Conservation (phyloP, 352 stramenopile genomes). For the Pilasporangium apinafurcum region DNA sequence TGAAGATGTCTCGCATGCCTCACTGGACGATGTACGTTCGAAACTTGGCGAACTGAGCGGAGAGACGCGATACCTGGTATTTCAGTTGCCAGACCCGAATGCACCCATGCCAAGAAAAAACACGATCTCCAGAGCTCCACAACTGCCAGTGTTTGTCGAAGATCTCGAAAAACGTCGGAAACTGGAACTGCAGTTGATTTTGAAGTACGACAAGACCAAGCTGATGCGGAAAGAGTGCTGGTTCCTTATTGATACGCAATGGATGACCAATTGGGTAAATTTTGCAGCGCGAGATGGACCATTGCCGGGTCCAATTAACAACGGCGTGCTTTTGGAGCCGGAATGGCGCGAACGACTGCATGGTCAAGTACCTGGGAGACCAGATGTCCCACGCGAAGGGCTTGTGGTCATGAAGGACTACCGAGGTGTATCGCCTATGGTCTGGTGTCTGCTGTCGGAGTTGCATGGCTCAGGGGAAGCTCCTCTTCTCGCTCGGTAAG, state of each 20-base stretch:
- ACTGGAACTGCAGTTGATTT: conserved; percentile 49
- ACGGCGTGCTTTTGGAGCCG: conserved; percentile 39
- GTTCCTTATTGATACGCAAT: conserved; percentile 50
- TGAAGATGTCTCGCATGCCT: conserved; percentile 35
- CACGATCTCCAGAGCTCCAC: conserved; percentile 9
- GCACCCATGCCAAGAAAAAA: not conserved
- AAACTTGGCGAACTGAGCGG: conserved; percentile 24
- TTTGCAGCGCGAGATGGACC: conserved; percentile 40
- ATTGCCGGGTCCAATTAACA: conserved; percentile 50
- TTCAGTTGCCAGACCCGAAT: conserved; percentile 24
- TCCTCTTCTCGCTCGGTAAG: conserved; percentile 22
- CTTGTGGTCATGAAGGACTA: conserved; percentile 52
- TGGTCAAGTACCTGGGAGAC: conserved; percentile 13
- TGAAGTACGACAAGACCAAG: conserved; percentile 42
- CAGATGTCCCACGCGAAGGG: conserved; percentile 27
- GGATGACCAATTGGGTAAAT: conserved; percentile 57
- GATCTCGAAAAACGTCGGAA: conserved; percentile 43
- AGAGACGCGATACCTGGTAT: conserved; percentile 31
- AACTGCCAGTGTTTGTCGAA: conserved; percentile 32
- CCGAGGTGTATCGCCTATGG: conserved; percentile 65
- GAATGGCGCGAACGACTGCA: conserved; percentile 35
- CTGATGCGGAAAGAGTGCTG: conserved; percentile 68
- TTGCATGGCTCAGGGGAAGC: conserved; percentile 46
- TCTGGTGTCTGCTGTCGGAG: conserved; percentile 60
- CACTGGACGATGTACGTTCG: conserved; percentile 34